A percentile compares a stretch with the other conserved stretches of the same genome.
These are phyloP conservation scores for Elsinoe necatrix DNA, from an alignment of 2,329 filamentous ascomycete species.

Conservation along the genomic window DNA sequence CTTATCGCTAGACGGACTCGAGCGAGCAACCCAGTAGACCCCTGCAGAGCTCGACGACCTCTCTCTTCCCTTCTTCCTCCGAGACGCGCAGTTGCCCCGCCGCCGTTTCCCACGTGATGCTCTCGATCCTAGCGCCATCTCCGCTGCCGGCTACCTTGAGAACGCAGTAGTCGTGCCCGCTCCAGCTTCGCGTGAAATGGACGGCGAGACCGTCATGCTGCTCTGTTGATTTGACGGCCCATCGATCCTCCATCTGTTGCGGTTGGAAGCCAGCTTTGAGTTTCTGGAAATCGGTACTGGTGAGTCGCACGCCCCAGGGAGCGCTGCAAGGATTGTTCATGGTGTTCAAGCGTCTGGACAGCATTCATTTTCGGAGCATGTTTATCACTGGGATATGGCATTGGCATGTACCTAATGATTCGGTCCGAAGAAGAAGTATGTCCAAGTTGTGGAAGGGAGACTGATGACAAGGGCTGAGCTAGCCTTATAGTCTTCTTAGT, in stretches of 20 bases:
- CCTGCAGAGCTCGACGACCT: slow-evolving; percentile 8
- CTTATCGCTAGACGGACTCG: not conserved
- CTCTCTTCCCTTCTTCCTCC: slow-evolving; percentile 7
- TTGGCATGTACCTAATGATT: no score
- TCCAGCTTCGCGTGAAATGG: slow-evolving; percentile 11
- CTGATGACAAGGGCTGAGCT: no score
- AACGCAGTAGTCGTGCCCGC: not conserved
- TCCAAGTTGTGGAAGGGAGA: no score
- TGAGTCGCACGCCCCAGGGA: slow-evolving; percentile 11
- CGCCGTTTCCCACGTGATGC: slow-evolving; percentile 10
- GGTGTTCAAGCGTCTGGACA: not conserved
- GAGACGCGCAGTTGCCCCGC: not conserved
- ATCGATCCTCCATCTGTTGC: slow-evolving; percentile 13
- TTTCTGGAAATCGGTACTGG: slow-evolving; percentile 10
- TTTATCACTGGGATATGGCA: no score
- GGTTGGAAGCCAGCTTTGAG: slow-evolving; percentile 12
- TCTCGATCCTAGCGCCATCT: slow-evolving; percentile 7
- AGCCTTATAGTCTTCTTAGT: no score
- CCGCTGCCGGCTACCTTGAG: not conserved
- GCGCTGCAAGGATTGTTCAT: slow-evolving; percentile 11
- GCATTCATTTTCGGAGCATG: not conserved
- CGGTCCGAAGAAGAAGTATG: no score
- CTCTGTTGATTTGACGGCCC: not conserved
- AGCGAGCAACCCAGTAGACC: slow-evolving; percentile 8
- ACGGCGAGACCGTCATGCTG: not conserved